Evolutionary conservation across 306 rosid species (phyloP).

Genomic region (Corylus americana): DNA sequence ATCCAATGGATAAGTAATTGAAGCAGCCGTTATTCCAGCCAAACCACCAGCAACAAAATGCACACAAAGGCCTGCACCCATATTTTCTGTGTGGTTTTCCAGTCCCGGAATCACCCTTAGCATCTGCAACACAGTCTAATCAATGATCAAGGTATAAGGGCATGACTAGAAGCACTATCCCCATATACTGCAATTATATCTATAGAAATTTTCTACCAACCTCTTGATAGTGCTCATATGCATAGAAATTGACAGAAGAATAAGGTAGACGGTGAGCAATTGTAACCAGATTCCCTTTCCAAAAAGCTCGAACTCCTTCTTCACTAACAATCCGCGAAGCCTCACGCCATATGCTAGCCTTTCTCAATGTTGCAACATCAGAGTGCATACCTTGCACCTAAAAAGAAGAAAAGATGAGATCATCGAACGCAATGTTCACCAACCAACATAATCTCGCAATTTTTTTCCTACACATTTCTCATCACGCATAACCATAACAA

Average conservation of each 20-base stretch:
- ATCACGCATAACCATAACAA: neutral
- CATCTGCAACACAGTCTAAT: constrained; percentile 39
- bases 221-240: constrained; percentile 90
- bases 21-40: constrained; percentile 94
- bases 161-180: neutral
- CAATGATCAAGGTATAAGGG: neutral
- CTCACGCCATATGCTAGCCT: constrained; percentile 86
- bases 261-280: constrained; percentile 96
- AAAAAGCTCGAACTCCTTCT: constrained; percentile 94
- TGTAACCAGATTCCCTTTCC: constrained; percentile 97
- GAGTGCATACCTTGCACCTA: constrained; percentile 99
- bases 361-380: constrained; percentile 69
- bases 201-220: constrained; percentile 25
- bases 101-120: constrained; percentile 57
- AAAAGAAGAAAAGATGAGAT: constrained; percentile 5
- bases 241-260: constrained; percentile 87
- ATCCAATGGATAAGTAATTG: constrained; percentile 91
- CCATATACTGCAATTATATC: neutral
- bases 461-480: neutral
- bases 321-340: constrained; percentile 84
- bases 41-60: constrained; percentile 88
- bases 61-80: constrained; percentile 61
- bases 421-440: neutral
- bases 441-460: neutral
- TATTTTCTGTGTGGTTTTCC: constrained; percentile 45